Base-by-base conservation (phyloP, 257 asterid genomes). In the Nicotiana tabacum region DNA sequence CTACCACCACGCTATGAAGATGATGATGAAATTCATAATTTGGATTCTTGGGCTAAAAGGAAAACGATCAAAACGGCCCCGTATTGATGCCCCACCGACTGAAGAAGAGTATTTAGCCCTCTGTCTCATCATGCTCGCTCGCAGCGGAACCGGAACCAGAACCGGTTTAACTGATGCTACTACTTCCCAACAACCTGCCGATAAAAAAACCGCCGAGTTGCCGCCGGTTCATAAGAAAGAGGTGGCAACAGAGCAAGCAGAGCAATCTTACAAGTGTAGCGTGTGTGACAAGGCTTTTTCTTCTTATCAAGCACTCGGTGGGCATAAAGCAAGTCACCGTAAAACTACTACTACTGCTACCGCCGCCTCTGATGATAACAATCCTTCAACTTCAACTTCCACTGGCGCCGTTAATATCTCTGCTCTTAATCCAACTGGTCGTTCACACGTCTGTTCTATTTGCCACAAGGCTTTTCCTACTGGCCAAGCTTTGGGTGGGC, bases 321-420 rank as follows among this genome's bases (percentile, higher is more conserved):
- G 98, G 6, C 99, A 96, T 84, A 96, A 96, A 68, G 98, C 99
- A 21, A 94, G 99, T 90, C 99, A 96, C 90, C 92, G 99, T 11
- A 81, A 67, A 6, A 90, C 82, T 12, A 0, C 86, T 5, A 56
- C 86, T 46, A 15, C 78, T 43, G 32, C 81, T 37, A 39, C 77
- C 39, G 58, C 21, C 11, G 60, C 16, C 9, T 70, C 87, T 0
- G 90, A 85, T 13, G 91, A 92, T 6, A 83, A 78, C 39, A 83
- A 66, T 79, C 83, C 83, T 6, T 24, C 92, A 7, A 60, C 88
- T 4, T 74, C 89, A 4, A 27, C 77, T 24, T 65, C 85, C 27
- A 51, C 77, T 24, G 6, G 51, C 89, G n/a, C 15, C 81, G 57
- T 35, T 16, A n/a, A 78, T 66, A 56, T 66, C 16, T 81, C 97